Conservation (phyloP, 805 yeast species). For the Dipodascus geniculatus region DNA sequence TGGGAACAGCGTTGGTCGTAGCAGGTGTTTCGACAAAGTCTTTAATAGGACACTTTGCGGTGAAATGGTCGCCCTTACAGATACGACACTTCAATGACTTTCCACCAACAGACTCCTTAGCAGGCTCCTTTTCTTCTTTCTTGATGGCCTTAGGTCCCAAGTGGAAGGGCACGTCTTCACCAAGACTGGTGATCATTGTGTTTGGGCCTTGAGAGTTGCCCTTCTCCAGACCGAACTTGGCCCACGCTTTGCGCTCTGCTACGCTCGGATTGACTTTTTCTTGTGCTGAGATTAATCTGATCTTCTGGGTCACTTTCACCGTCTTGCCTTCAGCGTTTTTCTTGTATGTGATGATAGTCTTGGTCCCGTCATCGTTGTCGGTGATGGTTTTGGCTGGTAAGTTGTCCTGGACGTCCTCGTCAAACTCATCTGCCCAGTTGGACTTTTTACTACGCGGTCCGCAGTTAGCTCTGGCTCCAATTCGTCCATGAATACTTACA, state of each 20-base stretch:
- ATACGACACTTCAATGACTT: constrained; percentile 62
- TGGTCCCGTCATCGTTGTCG: constrained; percentile 77
- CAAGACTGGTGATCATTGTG: constrained; percentile 74
- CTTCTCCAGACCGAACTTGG: constrained; percentile 74
- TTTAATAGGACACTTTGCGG: constrained; percentile 91
- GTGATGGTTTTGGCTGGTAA: constrained; percentile 65
- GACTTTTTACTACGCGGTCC: constrained; percentile 1
- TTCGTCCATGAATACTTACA: not conserved
- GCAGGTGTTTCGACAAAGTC: constrained; percentile 29
- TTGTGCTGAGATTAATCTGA: constrained; percentile 62
- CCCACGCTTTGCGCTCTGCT: constrained; percentile 84
- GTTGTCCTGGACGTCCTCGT: constrained; percentile 31
- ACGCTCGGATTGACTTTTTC: constrained; percentile 77
- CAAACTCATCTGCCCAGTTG: constrained; percentile 62
- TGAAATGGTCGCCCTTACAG: constrained; percentile 91
- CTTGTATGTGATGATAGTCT: constrained; percentile 70
- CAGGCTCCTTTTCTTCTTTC: constrained; percentile 48
- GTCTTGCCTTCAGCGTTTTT: constrained; percentile 63
- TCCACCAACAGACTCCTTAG: constrained; percentile 35
- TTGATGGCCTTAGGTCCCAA: constrained; percentile 36
- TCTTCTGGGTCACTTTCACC: constrained; percentile 76
- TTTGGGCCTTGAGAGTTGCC: constrained; percentile 76
- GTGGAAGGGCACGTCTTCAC: constrained; percentile 69
- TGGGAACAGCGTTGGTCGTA: constrained; percentile 21
- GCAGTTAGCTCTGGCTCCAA: not conserved